Conservation (phyloP, 306 rosid species). For the Dryas drummondii region DNA sequence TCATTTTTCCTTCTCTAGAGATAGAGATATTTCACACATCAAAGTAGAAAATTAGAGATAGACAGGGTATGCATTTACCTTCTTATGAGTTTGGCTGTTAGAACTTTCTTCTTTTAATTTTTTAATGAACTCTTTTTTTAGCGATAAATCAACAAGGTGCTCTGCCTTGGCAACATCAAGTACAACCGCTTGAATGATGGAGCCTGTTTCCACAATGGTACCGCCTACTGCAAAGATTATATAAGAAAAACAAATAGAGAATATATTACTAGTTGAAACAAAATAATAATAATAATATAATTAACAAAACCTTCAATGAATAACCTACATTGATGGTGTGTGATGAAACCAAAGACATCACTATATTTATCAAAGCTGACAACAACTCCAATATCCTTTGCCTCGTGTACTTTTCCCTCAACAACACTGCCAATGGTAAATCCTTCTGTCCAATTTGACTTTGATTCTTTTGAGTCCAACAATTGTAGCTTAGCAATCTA, state of each 20-base stretch:
- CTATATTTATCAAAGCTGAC: constrained; percentile 67
- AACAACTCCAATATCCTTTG: constrained; percentile 69
- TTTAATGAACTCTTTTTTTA: constrained; percentile 59
- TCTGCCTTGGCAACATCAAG: constrained; percentile 85
- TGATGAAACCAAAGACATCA: constrained; percentile 77
- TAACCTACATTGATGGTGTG: constrained; percentile 71
- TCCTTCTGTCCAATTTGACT: constrained; percentile 62
- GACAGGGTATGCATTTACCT: constrained; percentile 42
- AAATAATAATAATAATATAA: constrained; percentile 17
- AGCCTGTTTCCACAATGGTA: constrained; percentile 52
- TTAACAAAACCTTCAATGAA: constrained; percentile 11
- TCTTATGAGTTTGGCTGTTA: constrained; percentile 44
- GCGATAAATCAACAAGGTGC: constrained; percentile 70
- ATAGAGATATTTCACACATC: no score
- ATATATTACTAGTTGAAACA: constrained; percentile 8
- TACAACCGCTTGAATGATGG: constrained; percentile 66
- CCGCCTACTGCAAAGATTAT: constrained; percentile 56
- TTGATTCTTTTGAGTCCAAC: constrained; percentile 41
- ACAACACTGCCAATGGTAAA: constrained; percentile 56
- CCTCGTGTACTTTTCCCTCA: constrained; percentile 72
- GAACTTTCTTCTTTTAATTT: constrained; percentile 46
- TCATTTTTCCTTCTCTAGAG: background rate
- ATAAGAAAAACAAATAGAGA: background rate
- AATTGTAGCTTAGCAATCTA: constrained; percentile 70
- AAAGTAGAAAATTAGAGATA: background rate